Percentiles rank a stretch among this genome's conserved stretches.
phyloP scores from a whole-genome alignment of 2,329 filamentous ascomycete species.

The Sclerotinia glacialis region DNA sequence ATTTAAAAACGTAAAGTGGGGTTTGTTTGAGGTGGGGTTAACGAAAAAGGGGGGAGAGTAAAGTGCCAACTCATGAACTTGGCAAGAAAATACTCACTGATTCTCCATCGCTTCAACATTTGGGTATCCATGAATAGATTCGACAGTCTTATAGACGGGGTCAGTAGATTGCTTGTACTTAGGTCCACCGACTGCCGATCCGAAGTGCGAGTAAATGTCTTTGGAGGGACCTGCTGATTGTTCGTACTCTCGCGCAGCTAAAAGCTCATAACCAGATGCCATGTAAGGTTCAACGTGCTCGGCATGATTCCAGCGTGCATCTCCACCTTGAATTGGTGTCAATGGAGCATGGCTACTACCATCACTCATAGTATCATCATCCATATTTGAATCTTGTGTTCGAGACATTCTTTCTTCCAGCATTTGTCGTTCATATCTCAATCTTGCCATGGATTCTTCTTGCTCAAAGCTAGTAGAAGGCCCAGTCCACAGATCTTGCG shows the following conservation, averaged over 20 bases:
- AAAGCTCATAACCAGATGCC: slow-evolving; percentile 71
- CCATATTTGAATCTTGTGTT: slow-evolving; percentile 46
- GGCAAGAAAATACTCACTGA: slow-evolving; percentile 25
- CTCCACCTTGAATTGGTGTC: slow-evolving; percentile 50
- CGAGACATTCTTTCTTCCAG: slow-evolving; percentile 43
- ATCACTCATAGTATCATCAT: slow-evolving; percentile 43
- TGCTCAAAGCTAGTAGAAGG: slow-evolving; percentile 53
- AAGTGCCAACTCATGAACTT: not conserved
- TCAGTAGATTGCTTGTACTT: slow-evolving; percentile 59
- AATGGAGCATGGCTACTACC: slow-evolving; percentile 41
- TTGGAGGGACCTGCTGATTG: slow-evolving; percentile 45
- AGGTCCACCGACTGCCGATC: slow-evolving; percentile 42
- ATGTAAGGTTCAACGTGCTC: slow-evolving; percentile 66
- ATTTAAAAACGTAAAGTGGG: not conserved
- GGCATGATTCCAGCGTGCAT: slow-evolving; percentile 50
- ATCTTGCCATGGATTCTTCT: slow-evolving; percentile 53
- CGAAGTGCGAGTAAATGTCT: slow-evolving; percentile 47
- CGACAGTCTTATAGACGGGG: slow-evolving; percentile 57
- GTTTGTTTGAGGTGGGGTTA: slow-evolving; percentile 12
- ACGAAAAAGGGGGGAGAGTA: not conserved
- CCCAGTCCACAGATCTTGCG: slow-evolving; percentile 57
- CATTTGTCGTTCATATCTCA: slow-evolving; percentile 56
- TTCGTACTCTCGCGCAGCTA: slow-evolving; percentile 63
- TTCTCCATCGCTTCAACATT: slow-evolving; percentile 39
- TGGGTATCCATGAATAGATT: slow-evolving; percentile 31